These are phyloP conservation scores for Phlyctochytrium bullatum DNA, from an alignment of 192 early-diverging fungal species.

Conservation along the genomic window DNA sequence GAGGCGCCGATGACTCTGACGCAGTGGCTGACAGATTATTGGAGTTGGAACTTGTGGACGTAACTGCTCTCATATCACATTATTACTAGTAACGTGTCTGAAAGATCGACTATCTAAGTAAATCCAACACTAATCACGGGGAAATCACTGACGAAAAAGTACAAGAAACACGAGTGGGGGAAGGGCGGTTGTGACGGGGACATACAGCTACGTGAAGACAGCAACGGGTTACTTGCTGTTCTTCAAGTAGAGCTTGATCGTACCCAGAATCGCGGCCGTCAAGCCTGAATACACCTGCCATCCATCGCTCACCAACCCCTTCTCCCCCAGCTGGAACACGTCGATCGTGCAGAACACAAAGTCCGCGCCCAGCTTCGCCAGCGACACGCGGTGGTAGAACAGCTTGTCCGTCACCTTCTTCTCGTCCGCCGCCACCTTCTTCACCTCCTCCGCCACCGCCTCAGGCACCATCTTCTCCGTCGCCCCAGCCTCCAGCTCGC, in stretches of 20 bases:
- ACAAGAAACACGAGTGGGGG: too few relatives aligned
- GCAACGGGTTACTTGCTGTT: neutral
- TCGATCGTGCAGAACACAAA: conserved; percentile 66
- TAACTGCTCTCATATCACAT: too few relatives aligned
- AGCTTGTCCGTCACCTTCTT: conserved; percentile 32
- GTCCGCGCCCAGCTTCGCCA: conserved; percentile 67
- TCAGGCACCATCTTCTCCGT: neutral
- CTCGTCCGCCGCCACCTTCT: neutral
- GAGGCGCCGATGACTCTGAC: too few relatives aligned
- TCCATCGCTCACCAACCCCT: conserved; percentile 36
- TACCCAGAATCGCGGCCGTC: conserved; percentile 42
- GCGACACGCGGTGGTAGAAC: conserved; percentile 54
- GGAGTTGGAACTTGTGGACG: too few relatives aligned
- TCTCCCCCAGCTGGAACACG: conserved; percentile 37
- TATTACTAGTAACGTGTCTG: too few relatives aligned
- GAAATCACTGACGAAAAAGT: too few relatives aligned
- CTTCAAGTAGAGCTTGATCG: conserved; percentile 41
- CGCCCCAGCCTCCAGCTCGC: neutral
- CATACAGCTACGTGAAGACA: too few relatives aligned
- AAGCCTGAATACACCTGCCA: conserved; percentile 46
- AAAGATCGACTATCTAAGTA: too few relatives aligned
- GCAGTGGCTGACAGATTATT: too few relatives aligned
- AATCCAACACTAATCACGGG: too few relatives aligned
- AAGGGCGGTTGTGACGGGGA: too few relatives aligned
- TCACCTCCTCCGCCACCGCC: neutral